Conservation (phyloP, 805 yeast genomes). For the Komagataella populi region DNA sequence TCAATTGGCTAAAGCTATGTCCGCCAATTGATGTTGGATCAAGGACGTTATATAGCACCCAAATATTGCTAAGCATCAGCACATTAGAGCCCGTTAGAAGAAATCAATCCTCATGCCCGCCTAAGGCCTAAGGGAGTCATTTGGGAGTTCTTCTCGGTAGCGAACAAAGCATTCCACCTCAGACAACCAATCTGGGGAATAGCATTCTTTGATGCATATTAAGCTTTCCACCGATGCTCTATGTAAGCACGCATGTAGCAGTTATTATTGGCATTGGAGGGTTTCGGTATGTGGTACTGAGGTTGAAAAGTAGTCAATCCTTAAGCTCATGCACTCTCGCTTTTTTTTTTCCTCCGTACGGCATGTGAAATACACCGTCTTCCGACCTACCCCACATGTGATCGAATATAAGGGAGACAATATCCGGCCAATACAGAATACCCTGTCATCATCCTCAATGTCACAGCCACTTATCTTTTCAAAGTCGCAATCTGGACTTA, state of each 20-base stretch:
- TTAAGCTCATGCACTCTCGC: neutral
- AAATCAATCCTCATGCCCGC: conserved; percentile 34
- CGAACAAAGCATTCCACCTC: neutral
- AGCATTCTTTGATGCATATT: neutral
- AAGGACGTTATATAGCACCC: conserved; percentile 21
- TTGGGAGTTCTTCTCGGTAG: neutral
- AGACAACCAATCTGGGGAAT: neutral
- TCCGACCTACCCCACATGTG: neutral
- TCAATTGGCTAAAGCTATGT: conserved; percentile 33
- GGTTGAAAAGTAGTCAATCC: neutral
- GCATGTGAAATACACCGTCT: neutral
- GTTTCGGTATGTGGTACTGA: neutral
- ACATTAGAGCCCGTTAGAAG: conserved; percentile 39
- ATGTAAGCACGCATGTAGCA: neutral
- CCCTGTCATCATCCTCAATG: neutral
- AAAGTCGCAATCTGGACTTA: conserved; percentile 18
- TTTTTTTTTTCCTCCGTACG: neutral
- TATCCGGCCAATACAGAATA: neutral
- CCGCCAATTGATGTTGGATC: conserved; percentile 40
- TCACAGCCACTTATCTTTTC: neutral
- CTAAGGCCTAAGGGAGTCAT: conserved; percentile 31
- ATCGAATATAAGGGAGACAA: neutral
- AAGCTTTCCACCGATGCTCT: neutral
- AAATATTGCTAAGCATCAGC: conserved; percentile 27
- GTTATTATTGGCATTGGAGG: neutral